These are phyloP conservation scores for Yamadazyma trypodendri DNA, from an alignment of 1,139 yeast genomes.

Conservation along the genomic window DNA sequence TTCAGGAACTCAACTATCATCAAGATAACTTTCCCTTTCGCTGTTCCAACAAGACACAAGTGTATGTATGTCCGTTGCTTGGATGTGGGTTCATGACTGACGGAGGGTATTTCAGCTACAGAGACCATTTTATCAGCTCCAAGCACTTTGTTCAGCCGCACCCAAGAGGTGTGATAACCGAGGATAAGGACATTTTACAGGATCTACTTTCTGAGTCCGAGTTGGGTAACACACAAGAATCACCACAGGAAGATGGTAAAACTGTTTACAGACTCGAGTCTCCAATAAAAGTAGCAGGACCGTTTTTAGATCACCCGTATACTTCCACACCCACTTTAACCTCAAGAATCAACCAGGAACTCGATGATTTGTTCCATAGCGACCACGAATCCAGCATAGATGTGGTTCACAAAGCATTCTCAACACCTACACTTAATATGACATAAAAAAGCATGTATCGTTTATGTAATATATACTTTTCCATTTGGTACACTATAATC, in stretches of 20 bases:
- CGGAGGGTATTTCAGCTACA: conserved; percentile 34
- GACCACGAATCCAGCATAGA: not conserved
- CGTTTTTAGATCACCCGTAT: not conserved
- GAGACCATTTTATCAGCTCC: conserved; percentile 26
- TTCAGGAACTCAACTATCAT: conserved; percentile 22
- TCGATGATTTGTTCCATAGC: conserved; percentile 18
- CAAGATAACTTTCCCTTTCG: conserved; percentile 15
- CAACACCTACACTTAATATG: not conserved
- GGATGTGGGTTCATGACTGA: conserved; percentile 45
- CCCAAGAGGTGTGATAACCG: conserved; percentile 7
- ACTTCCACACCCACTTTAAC: not conserved
- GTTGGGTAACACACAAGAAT: too few species aligned
- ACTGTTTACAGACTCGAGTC: not conserved
- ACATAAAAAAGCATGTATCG: not conserved
- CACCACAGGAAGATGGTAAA: too few species aligned
- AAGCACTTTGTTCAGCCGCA: conserved; percentile 18
- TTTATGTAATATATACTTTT: conserved; percentile 1
- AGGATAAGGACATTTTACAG: not conserved
- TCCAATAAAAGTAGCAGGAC: not conserved
- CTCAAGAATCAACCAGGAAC: conserved; percentile 8
- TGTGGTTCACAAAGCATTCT: not conserved
- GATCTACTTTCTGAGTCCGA: too few species aligned
- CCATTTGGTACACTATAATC: too few species aligned
- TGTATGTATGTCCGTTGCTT: conserved; percentile 38
- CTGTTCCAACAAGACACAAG: conserved; percentile 32